Base-by-base conservation (phyloP, 768 basidiomycete species). In the Hygrocybe coccinea region DNA sequence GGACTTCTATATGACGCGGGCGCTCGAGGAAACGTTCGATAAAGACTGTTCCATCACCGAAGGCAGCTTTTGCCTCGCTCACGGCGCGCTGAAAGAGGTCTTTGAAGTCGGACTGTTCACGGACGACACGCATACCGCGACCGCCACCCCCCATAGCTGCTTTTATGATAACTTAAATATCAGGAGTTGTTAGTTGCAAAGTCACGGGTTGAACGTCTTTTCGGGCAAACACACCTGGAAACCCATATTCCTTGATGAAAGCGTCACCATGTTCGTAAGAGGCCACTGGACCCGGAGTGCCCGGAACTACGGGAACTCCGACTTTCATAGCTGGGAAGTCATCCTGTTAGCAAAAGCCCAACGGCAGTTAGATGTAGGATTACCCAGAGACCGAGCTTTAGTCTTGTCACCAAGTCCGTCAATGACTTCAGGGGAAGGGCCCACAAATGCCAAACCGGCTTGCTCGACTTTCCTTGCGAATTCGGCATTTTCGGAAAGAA, bases 91-190 rank as follows among this genome's bases (percentile, higher is more conserved):
- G 82, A 69, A 98, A 98, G 6, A 89, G 77, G 55, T 81, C 77
- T 74, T 92, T 80, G 80, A 98, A 97, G 62, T 92, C 88, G 29
- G 86, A 86, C 69, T 95, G 88, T 65, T 94, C 91, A 59, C 92
- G 86, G 34, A 99, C 97, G 54, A 99, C 95, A 65, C 97, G 90
- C 97, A 98, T 99, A 57, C 97, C 97, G 63, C 95, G 91, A 52
- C 97, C 97, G 63, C 95, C 95, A 56, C 95, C 95, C 56, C 95
- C 95, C 91, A 97, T 95, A 8, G 95, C 95, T 37, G 97, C 97
- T 75, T 98, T 99, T 83, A 99, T 97, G 71, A 99, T 97, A 53
- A 99, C 93, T 86, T 97, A 53, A 99, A 93, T 86, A 47, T 24
- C 36, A 33, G 17, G 47, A 50, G 43, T 33, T 55, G n/a, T 19